Conservation (phyloP, 176 grass and related monocot genomes). For the Zoysia japonica region DNA sequence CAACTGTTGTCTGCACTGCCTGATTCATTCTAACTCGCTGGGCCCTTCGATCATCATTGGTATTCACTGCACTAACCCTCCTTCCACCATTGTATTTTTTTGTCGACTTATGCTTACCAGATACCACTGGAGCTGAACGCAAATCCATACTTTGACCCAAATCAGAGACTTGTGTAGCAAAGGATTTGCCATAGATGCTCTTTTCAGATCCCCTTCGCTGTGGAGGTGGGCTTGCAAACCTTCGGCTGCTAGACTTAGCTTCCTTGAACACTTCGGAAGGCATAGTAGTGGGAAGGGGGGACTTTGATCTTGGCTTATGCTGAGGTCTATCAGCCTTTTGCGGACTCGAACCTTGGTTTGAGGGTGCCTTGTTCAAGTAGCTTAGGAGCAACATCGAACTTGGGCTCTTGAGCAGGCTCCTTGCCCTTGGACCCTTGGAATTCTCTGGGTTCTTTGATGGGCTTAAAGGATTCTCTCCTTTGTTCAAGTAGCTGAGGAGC, state of each 20-base stretch:
- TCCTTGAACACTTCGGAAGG: constrained; percentile 57
- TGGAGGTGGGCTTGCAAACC: constrained; percentile 71
- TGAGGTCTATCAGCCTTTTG: constrained; percentile 17
- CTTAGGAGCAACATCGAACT: constrained; percentile 47
- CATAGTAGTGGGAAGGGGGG: constrained; percentile 41
- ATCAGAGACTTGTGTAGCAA: constrained; percentile 41
- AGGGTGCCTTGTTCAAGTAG: constrained; percentile 45
- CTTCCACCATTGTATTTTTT: constrained; percentile 44
- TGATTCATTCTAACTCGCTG: constrained; percentile 45
- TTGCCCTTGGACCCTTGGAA: constrained; percentile 16
- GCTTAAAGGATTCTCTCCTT: constrained; percentile 15
- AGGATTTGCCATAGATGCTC: constrained; percentile 57
- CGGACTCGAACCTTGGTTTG: constrained; percentile 10
- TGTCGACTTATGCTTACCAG: constrained; percentile 38
- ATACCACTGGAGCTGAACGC: constrained; percentile 17
- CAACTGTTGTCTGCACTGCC: constrained; percentile 39
- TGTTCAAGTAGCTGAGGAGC: constrained; percentile 52
- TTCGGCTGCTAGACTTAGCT: constrained; percentile 43
- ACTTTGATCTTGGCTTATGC: constrained; percentile 50
- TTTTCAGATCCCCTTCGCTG: constrained; percentile 57
- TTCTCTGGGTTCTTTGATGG: constrained; percentile 19
- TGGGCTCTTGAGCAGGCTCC: constrained; percentile 50
- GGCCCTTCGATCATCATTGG: constrained; percentile 24
- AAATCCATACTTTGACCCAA: constrained; percentile 26
- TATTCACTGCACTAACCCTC: constrained; percentile 53